These are phyloP conservation scores for Podospora didyma DNA, from an alignment of 495 filamentous ascomycete species.

Conservation along the genomic window DNA sequence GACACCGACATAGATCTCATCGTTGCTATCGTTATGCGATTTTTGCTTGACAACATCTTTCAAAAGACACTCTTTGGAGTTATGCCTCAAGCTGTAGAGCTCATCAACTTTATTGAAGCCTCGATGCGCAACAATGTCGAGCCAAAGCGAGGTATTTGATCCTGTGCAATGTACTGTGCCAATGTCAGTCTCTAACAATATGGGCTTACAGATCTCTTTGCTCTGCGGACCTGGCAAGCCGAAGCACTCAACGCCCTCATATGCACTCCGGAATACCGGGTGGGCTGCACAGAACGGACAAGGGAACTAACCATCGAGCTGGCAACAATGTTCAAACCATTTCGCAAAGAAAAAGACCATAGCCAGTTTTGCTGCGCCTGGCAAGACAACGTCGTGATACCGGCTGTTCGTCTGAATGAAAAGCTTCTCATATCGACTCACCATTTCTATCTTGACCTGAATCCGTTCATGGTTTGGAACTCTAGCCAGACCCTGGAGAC, in stretches of 20 bases:
- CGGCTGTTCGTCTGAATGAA: constrained; percentile 26
- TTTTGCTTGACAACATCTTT: constrained; percentile 27
- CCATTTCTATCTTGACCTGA: constrained; percentile 24
- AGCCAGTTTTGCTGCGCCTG: constrained; percentile 9
- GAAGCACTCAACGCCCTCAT: constrained; percentile 28
- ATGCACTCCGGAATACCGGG: constrained; percentile 16
- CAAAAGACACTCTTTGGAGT: constrained; percentile 19
- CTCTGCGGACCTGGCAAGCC: constrained; percentile 28
- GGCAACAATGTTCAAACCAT: constrained; percentile 12
- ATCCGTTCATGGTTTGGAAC: constrained; percentile 18
- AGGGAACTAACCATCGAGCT: constrained; percentile 13
- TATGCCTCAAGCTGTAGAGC: neutral
- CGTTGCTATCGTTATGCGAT: constrained; percentile 29
- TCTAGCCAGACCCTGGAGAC: constrained; percentile 4
- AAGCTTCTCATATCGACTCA: constrained; percentile 28
- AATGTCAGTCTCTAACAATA: neutral
- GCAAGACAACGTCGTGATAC: constrained; percentile 20
- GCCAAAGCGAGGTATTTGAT: constrained; percentile 22
- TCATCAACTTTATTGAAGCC: constrained; percentile 16
- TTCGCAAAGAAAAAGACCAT: constrained; percentile 11
- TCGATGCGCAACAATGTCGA: constrained; percentile 24
- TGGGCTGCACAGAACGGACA: neutral
- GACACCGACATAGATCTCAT: constrained; percentile 33
- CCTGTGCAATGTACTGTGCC: neutral
- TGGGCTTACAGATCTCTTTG: constrained; percentile 25